Percentiles rank a stretch among this genome's conserved stretches.
Evolutionary conservation across 352 stramenopile genomes (phyloP).

Genomic region (Globisporangium rhizosaccharum): DNA sequence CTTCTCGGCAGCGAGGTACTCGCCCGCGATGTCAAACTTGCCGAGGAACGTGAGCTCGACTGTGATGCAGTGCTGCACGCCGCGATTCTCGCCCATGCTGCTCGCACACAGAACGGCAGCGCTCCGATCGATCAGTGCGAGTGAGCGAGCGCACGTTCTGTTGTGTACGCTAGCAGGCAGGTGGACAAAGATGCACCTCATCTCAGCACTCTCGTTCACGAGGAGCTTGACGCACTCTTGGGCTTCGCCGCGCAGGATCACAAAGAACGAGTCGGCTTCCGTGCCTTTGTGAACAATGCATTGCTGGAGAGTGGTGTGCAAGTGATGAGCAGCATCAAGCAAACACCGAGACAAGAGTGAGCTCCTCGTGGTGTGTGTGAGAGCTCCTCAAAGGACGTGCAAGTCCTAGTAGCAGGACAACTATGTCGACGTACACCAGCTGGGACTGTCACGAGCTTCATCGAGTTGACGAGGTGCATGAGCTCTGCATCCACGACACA

Average conservation of each 20-base stretch:
- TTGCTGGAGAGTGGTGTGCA: constrained; percentile 37
- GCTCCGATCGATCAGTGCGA: neutral
- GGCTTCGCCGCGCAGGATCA: constrained; percentile 66
- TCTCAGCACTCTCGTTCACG: constrained; percentile 52
- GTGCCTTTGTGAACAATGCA: constrained; percentile 68
- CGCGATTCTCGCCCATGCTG: constrained; percentile 49
- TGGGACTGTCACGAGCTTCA: constrained; percentile 64
- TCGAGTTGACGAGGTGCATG: constrained; percentile 82
- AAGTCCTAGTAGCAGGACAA: neutral
- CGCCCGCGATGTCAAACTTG: constrained; percentile 76
- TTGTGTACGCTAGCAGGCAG: neutral
- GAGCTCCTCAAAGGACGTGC: neutral
- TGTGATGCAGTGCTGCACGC: constrained; percentile 62
- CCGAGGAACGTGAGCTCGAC: constrained; percentile 73
- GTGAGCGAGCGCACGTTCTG: neutral
- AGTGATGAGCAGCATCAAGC: no score
- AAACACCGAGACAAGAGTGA: no score
- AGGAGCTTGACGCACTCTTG: constrained; percentile 64
- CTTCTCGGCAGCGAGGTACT: constrained; percentile 73
- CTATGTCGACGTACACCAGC: constrained; percentile 28
- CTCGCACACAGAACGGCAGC: neutral
- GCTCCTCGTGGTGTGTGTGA: no score
- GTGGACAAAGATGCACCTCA: constrained; percentile 22
- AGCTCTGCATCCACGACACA: constrained; percentile 36
- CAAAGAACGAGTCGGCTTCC: constrained; percentile 75